Conservation (phyloP, 768 basidiomycete species). For the Lactarius hatsudake region DNA sequence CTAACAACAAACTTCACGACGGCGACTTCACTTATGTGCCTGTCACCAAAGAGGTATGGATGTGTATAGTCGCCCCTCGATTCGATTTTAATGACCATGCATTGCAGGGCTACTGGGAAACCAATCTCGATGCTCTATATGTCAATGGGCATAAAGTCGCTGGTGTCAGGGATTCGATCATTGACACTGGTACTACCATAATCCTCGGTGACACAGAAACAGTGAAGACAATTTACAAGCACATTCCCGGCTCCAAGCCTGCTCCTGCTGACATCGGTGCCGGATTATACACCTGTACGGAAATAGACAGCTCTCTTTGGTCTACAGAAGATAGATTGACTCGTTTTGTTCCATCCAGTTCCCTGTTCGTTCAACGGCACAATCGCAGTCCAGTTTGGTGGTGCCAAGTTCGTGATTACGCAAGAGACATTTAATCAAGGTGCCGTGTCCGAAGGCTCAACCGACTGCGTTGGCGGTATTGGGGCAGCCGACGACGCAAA, state of each 20-base stretch:
- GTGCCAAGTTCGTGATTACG: slow-evolving; percentile 30
- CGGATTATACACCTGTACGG: slow-evolving; percentile 1
- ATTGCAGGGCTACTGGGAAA: slow-evolving; percentile 28
- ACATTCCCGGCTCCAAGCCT: slow-evolving; percentile 12
- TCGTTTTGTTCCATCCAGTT: slow-evolving; percentile 25
- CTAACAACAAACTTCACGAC: background rate
- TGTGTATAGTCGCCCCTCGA: background rate
- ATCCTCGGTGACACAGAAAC: slow-evolving; percentile 22
- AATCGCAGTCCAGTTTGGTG: slow-evolving; percentile 34
- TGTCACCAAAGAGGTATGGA: background rate
- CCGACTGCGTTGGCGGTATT: slow-evolving; percentile 27
- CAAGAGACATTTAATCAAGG: slow-evolving; percentile 32
- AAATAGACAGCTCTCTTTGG: background rate
- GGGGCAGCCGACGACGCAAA: background rate
- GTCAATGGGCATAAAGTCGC: background rate
- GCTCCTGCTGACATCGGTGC: background rate
- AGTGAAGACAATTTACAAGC: slow-evolving; percentile 16
- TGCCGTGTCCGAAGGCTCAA: slow-evolving; percentile 23
- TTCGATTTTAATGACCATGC: background rate
- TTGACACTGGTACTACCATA: slow-evolving; percentile 29
- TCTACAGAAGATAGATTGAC: background rate
- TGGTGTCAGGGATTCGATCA: slow-evolving; percentile 14
- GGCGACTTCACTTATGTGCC: slow-evolving; percentile 13
- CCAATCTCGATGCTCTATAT: slow-evolving; percentile 14
- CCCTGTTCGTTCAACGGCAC: slow-evolving; percentile 25